Percentiles rank a stretch among this genome's conserved stretches.
These are phyloP conservation scores for Eragrostis curvula DNA, from an alignment of 176 grass and related monocot species.

Conservation along the genomic window DNA sequence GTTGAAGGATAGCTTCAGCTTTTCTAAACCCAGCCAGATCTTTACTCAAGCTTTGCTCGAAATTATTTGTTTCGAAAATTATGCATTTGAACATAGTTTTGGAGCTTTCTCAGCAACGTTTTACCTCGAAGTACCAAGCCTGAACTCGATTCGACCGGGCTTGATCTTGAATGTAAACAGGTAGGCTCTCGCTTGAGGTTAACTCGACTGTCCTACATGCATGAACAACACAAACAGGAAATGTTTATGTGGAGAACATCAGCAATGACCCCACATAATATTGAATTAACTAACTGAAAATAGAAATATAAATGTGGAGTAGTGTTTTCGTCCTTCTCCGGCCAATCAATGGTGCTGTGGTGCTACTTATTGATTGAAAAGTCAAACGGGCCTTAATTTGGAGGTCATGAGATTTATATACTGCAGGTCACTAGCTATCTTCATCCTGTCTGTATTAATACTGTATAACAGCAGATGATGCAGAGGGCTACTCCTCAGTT, in stretches of 20 bases:
- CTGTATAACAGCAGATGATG: neutral
- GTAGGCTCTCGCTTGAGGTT: neutral
- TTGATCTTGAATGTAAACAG: no score
- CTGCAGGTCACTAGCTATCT: neutral
- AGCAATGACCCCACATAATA: neutral
- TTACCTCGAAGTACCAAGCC: no score
- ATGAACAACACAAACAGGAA: neutral
- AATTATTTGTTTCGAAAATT: no score
- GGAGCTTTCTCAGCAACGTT: no score
- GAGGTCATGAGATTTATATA: neutral
- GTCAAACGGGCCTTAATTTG: conserved; percentile 8
- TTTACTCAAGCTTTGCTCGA: no score
- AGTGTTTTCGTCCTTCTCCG: neutral
- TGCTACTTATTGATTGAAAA: conserved; percentile 4
- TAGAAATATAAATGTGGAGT: neutral
- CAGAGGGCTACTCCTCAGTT: neutral
- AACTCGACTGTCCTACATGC: neutral
- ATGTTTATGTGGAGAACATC: neutral
- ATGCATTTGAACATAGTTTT: no score
- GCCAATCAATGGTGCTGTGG: neutral
- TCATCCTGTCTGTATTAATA: neutral
- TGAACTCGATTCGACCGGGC: no score
- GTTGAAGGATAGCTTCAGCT: no score
- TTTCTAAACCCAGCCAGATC: no score
- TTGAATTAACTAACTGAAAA: neutral